Percentiles rank a stretch among this genome's conserved stretches.
phyloP scores from a whole-genome alignment of 805 yeast genomes.

The Kazachstania viticola region DNA sequence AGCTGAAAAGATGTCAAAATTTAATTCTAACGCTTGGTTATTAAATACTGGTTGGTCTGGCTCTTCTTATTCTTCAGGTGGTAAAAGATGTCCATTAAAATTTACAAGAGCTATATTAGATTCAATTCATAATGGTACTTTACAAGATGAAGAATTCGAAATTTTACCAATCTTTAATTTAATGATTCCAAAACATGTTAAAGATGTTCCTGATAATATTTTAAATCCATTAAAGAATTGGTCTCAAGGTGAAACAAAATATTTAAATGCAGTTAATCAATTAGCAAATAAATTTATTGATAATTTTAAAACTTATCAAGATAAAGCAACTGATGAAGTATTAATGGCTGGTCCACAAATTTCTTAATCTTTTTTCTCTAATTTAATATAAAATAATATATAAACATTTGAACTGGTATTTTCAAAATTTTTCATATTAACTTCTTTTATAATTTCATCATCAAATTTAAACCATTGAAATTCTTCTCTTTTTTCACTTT shows the following conservation, averaged over 20 bases:
- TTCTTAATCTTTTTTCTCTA: background rate
- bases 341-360: conserved; percentile 79
- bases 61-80: conserved; percentile 82
- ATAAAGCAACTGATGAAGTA: conserved; percentile 76
- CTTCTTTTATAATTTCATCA: conserved; percentile 44
- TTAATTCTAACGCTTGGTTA: conserved; percentile 90
- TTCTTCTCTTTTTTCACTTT: conserved; percentile 15
- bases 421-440: conserved; percentile 4
- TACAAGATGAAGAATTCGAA: conserved; percentile 72
- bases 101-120: conserved; percentile 95
- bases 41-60: conserved; percentile 99
- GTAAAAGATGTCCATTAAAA: conserved; percentile 94
- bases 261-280: conserved; percentile 42
- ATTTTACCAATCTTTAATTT: conserved; percentile 77
- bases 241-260: conserved; percentile 48
- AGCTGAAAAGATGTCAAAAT: conserved; percentile 80
- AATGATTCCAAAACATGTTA: conserved; percentile 70
- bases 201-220: conserved; percentile 66
- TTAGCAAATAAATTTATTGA: conserved; percentile 73
- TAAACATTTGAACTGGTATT: background rate
- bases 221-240: conserved; percentile 81
- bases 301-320: conserved; percentile 76
- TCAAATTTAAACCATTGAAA: conserved; percentile 65
- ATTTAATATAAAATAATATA: too few species aligned
- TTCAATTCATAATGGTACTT: conserved; percentile 85